Percentiles rank a stretch among this genome's conserved stretches.
Conservation (phyloP, 1,284 basidiomycete species). For the Papiliotrema fonsecae region DNA sequence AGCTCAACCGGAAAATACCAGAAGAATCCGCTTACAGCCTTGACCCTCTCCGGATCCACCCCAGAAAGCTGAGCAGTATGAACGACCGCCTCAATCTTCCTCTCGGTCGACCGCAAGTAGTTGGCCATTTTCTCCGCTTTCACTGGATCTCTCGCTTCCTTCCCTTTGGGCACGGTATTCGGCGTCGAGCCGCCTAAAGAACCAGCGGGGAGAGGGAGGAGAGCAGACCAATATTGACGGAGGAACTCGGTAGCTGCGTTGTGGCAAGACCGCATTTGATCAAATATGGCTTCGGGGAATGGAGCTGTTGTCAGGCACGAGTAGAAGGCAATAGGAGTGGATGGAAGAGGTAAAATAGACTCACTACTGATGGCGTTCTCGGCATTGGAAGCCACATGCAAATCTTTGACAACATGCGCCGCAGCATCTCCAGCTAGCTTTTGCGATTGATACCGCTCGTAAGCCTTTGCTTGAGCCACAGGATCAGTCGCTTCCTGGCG, state of each 20-base stretch:
- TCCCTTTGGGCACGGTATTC: constrained; percentile 7
- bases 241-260: constrained; percentile 93
- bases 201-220: constrained; percentile 65
- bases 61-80: constrained; percentile 59
- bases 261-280: constrained; percentile 80
- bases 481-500: constrained; percentile 5
- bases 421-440: constrained; percentile 32
- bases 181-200: constrained; percentile 50
- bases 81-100: constrained; percentile 73
- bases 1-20: constrained; percentile 1
- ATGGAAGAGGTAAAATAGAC: constrained; percentile 6
- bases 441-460: constrained; percentile 27
- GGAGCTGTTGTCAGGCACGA: constrained; percentile 54
- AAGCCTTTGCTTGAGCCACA: constrained; percentile 9
- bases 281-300: constrained; percentile 70
- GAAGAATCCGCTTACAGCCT: constrained; percentile 55
- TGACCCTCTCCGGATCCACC: constrained; percentile 60
- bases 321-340: not conserved
- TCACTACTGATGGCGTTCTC: constrained; percentile 31
- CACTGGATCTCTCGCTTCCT: constrained; percentile 41
- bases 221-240: constrained; percentile 88
- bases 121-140: constrained; percentile 77
- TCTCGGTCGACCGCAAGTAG: constrained; percentile 70
- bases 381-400: constrained; percentile 32
- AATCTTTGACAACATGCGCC: constrained; percentile 29